These are phyloP conservation scores for Yamagishiella unicocca DNA, from an alignment of 139 green algal species.

Conservation along the genomic window DNA sequence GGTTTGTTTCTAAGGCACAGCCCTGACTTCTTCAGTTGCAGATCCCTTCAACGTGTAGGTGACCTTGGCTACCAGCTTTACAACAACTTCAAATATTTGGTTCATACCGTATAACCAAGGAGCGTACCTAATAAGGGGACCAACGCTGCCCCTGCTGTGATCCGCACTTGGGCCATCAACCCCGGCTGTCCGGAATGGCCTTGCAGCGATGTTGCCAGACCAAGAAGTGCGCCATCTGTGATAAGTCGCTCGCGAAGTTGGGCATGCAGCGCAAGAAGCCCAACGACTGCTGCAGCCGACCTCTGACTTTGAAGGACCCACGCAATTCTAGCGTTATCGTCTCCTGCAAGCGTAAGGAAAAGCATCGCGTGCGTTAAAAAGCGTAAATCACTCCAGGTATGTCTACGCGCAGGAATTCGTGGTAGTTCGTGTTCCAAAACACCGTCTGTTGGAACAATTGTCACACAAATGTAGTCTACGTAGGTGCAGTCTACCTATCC, in stretches of 20 bases:
- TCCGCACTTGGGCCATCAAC: constrained; percentile 3
- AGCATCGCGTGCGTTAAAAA: neutral
- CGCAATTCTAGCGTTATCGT: neutral
- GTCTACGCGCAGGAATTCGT: neutral
- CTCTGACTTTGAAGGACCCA: constrained; percentile 21
- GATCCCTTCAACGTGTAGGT: too few relatives aligned
- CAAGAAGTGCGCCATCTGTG: neutral
- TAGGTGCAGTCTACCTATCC: too few relatives aligned
- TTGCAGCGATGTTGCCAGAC: neutral
- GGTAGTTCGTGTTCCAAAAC: neutral
- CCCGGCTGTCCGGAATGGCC: neutral
- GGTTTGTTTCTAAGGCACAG: neutral
- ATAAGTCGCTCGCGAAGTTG: neutral
- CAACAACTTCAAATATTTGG: neutral
- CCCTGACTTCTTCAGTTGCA: neutral
- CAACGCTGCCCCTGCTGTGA: constrained; percentile 27
- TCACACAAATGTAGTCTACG: neutral
- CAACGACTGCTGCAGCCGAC: neutral
- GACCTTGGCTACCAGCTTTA: too few relatives aligned
- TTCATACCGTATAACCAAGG: neutral
- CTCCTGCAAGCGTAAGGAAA: neutral
- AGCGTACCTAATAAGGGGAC: constrained; percentile 23
- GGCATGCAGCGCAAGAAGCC: constrained; percentile 6
- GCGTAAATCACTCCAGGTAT: neutral
- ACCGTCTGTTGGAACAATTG: neutral